A percentile compares a stretch with the other conserved stretches of the same genome.
These are phyloP conservation scores for Kodamaea neixiangensis DNA, from an alignment of 805 yeast species.

Conservation along the genomic window DNA sequence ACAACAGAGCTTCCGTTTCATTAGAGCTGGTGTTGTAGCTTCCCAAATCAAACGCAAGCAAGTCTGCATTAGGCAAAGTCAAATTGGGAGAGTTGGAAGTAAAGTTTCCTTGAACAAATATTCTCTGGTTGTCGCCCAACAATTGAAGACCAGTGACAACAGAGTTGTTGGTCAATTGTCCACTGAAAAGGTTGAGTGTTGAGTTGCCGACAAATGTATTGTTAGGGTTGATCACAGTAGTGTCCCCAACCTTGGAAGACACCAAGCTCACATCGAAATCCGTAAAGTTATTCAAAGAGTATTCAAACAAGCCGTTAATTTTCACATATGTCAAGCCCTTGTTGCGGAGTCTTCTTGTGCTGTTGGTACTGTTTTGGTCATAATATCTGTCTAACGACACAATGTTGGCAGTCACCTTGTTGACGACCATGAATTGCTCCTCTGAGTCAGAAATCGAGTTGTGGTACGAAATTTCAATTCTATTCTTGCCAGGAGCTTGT, in stretches of 20 bases:
- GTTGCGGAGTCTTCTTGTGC: constrained; percentile 18
- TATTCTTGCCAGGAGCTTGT: constrained; percentile 30
- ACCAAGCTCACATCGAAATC: constrained; percentile 32
- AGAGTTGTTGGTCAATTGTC: constrained; percentile 31
- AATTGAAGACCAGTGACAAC: constrained; percentile 42
- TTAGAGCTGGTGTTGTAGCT: constrained; percentile 36
- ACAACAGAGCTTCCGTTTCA: constrained; percentile 20
- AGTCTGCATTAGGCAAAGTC: constrained; percentile 27
- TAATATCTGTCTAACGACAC: constrained; percentile 47
- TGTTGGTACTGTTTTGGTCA: constrained; percentile 26
- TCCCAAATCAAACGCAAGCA: constrained; percentile 28
- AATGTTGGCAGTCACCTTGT: constrained; percentile 55
- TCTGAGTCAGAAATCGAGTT: constrained; percentile 23
- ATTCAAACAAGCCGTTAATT: constrained; percentile 83
- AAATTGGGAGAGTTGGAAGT: constrained; percentile 29
- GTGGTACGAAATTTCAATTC: constrained; percentile 30
- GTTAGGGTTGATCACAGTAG: constrained; percentile 27
- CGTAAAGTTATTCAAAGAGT: constrained; percentile 65
- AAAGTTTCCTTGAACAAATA: constrained; percentile 42
- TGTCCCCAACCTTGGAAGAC: constrained; percentile 18
- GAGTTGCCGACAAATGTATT: constrained; percentile 45
- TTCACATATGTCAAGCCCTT: constrained; percentile 29
- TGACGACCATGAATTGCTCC: constrained; percentile 64
- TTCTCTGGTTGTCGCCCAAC: constrained; percentile 16
- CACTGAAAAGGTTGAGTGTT: constrained; percentile 37